Base-by-base conservation (phyloP, 2,329 filamentous ascomycete genomes). In the Anisogramma anomala region DNA sequence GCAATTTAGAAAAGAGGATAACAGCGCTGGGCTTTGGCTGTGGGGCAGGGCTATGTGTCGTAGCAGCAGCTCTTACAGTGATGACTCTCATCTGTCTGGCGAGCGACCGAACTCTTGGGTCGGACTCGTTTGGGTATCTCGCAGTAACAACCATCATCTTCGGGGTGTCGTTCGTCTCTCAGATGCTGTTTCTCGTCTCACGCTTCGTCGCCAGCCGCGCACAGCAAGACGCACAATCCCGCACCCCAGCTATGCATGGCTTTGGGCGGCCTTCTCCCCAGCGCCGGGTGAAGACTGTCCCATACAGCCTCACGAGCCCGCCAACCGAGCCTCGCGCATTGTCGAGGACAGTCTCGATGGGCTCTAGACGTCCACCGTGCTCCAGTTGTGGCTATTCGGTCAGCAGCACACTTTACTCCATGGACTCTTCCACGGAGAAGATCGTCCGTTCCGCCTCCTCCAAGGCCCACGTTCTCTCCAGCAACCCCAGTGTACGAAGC, bases 391-490 rank as follows among this genome's bases (percentile, higher is more conserved):
- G 68, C 48, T 54, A 62, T 49, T 65, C 71, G 40, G 52, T 63
- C 42, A 54, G 67, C 28, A 59, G 71, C 52, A 64, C 66, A 2
- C 58, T 68, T 50, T 63, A 57, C 48, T 72, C 69, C 2, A 56
- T 72, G 35, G 64, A 68, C 13, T 65, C 64, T 3, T 72, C 69
- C 1, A 47, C 73, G 17, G 68, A 66, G 3, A 58, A 66, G 27
- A 60, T 59, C 15, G 60, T 75, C 11, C 69, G 72, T 4, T 74
- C 77, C 5, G 68, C 72, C 33, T 67, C 68, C 2, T 79, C 75
- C 28, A 72, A 63, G 54, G 74, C 71, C 2, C 67, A 67, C 34
- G 60, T 81, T 25, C 57, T 80, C 2, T 60, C 66, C 11, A 50
- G 54, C 5, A 61, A 56, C 42, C 62, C 66, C 39, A 63, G 60